Conservation (phyloP, 371 early-diverging fungal genomes). For the Mortierella sp. region DNA sequence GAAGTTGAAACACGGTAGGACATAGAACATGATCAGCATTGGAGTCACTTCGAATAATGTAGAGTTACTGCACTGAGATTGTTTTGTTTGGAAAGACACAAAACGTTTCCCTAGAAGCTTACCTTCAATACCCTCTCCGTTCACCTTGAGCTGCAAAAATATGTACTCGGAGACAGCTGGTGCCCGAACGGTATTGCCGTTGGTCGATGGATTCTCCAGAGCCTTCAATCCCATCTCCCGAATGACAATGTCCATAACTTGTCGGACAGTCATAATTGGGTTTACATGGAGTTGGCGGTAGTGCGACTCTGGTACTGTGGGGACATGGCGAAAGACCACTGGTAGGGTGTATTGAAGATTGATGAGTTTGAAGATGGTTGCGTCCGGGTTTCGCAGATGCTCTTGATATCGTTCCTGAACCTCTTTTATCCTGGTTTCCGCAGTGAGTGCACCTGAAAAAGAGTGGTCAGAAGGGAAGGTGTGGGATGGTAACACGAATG, state of each 20-base stretch:
- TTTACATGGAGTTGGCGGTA: slow-evolving; percentile 49
- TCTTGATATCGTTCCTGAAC: slow-evolving; percentile 50
- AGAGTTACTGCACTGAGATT: neutral
- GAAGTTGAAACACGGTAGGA: neutral
- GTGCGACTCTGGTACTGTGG: slow-evolving; percentile 53
- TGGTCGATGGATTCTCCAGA: slow-evolving; percentile 17
- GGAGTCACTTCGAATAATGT: neutral
- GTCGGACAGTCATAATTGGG: slow-evolving; percentile 47
- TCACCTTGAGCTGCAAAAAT: slow-evolving; percentile 42
- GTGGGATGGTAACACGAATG: neutral
- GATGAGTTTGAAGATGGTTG: slow-evolving; percentile 53
- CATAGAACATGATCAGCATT: neutral
- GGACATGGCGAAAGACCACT: slow-evolving; percentile 53
- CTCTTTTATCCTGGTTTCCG: slow-evolving; percentile 45
- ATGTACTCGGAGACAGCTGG: slow-evolving; percentile 36
- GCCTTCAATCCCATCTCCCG: slow-evolving; percentile 54
- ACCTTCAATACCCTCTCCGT: slow-evolving; percentile 47
- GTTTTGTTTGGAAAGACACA: neutral
- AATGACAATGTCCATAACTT: slow-evolving; percentile 33
- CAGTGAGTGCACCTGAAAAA: slow-evolving; percentile 30
- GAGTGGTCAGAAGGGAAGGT: neutral
- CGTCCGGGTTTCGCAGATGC: slow-evolving; percentile 34
- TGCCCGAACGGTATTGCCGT: slow-evolving; percentile 14
- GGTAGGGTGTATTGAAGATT: slow-evolving; percentile 46
- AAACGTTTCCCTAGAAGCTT: neutral